Evolutionary conservation across 768 basidiomycete genomes (phyloP), one percentile per base, ranked within the genome.

Genomic region (Phlebiopsis gigantea): DNA sequence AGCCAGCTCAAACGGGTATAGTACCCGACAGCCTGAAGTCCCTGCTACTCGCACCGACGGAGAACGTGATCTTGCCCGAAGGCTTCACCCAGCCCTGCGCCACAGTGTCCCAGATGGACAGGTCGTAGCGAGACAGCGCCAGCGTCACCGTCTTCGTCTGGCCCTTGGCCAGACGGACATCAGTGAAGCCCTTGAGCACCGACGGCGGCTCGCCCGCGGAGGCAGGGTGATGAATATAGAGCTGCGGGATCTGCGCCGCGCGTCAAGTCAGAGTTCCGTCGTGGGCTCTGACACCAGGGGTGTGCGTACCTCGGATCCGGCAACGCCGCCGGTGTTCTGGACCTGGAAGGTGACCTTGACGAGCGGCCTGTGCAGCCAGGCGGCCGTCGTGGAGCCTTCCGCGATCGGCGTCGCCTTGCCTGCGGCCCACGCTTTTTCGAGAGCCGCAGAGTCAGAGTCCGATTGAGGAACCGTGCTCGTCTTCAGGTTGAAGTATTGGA

Each of bases 61-160:
- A 78, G 49, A 93, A 76, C 21, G 71, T 71, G 63, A 88, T 83
- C 42, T 66, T 75, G 1, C 89, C 90, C 1, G 70, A 63, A 0
- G 91, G 90, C 61, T 79, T 81, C 59, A 74, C 73, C 90, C 92
- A 93, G 2, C 86, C 83, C 68, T 93, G 91, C 24, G 75, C 73
- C 9, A 70, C 78, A 1, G 79, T 80, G 68, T 93, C 88, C 92
- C 90, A 93, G 54, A 89, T 77, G 21, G 83, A 86, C 62, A 90
- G 63, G 61, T 88, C 85, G 62, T 88, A 84, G 31, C 85, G 75
- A 14, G 87, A 84, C 29, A 91, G 72, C 7, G 74, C 77, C 62
- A 91, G 76, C 5, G 73, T 76, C 1, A 83, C 81, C 7, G 59
- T 67, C 56, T 67, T 67, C 24, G 66, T 76, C 64, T 83, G 67